Conservation (phyloP, 768 basidiomycete genomes). For the Amanita inopinata region DNA sequence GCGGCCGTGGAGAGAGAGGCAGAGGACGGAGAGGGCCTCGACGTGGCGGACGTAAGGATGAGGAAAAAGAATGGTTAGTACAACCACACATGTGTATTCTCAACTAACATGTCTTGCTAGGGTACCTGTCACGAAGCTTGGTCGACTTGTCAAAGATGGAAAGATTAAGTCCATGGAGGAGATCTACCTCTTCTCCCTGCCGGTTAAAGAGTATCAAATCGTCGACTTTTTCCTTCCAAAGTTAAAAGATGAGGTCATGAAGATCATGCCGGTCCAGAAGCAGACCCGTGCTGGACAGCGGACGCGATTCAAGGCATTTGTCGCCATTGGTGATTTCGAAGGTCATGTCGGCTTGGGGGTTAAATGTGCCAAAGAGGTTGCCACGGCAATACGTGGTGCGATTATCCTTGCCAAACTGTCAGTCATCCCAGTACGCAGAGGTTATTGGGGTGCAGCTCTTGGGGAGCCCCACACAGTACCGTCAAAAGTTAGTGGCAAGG, state of each 20-base stretch:
- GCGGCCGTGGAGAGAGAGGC: constrained; percentile 88
- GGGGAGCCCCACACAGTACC: constrained; percentile 99
- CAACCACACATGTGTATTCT: constrained; percentile 11
- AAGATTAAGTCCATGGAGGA: constrained; percentile 99
- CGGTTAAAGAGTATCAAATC: constrained; percentile 99
- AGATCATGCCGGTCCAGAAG: constrained; percentile 99
- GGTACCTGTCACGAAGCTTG: constrained; percentile 98
- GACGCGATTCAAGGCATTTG: constrained; percentile 99
- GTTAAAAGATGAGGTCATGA: constrained; percentile 99
- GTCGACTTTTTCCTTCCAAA: constrained; percentile 99
- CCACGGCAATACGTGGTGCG: constrained; percentile 97
- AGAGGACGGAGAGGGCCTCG: constrained; percentile 85
- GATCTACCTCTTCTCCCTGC: constrained; percentile 99
- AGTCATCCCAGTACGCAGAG: constrained; percentile 95
- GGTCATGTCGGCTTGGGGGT: constrained; percentile 99
- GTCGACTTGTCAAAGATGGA: constrained; percentile 97
- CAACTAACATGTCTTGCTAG: constrained; percentile 27
- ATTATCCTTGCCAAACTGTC: constrained; percentile 98
- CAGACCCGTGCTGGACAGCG: constrained; percentile 99
- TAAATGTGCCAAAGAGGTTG: constrained; percentile 99
- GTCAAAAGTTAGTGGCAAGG: constrained; percentile 96
- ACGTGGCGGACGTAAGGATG: constrained; percentile 96
- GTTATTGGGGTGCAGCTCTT: constrained; percentile 99
- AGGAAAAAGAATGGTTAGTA: constrained; percentile 96
- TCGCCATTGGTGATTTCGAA: constrained; percentile 97